Conservation (phyloP, 106 monocot species). For the Allium fistulosum region DNA sequence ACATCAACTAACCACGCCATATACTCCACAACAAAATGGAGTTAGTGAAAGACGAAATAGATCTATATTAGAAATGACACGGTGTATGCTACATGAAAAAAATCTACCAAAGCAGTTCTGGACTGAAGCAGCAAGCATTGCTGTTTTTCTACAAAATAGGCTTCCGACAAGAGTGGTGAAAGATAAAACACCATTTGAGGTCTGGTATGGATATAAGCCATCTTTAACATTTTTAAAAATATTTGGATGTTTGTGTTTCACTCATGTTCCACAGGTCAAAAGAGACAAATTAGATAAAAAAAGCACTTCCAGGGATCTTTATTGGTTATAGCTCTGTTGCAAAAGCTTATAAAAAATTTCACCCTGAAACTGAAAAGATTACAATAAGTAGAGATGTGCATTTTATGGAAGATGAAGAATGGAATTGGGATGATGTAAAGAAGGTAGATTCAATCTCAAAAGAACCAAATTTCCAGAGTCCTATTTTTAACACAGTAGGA, state of each 20-base stretch:
- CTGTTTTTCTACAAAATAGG: neutral
- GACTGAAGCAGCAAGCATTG: conserved; percentile 1
- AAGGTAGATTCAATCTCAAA: neutral
- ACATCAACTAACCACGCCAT: conserved; percentile 1
- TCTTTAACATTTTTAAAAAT: conserved; percentile 1
- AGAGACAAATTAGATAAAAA: neutral
- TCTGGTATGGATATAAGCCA: conserved; percentile 4
- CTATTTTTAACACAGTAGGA: neutral
- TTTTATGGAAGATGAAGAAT: conserved; percentile 8
- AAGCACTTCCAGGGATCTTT: neutral
- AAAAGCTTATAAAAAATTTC: conserved; percentile 13
- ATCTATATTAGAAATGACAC: conserved; percentile 2
- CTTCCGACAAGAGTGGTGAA: too few relatives aligned
- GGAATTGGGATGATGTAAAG: conserved; percentile 7
- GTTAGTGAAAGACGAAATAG: neutral
- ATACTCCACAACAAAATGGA: conserved; percentile 7
- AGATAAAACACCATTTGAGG: conserved; percentile 4
- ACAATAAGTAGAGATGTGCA: conserved; percentile 8
- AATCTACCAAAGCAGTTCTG: neutral
- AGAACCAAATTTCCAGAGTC: neutral
- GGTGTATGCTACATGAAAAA: conserved; percentile 5
- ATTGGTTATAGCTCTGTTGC: conserved; percentile 2
- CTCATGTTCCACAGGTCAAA: neutral
- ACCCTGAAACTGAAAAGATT: conserved; percentile 8
- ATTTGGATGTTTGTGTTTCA: conserved; percentile 7